Evolutionary conservation across 306 rosid species (phyloP).

Genomic region (Quercus bicolor): DNA sequence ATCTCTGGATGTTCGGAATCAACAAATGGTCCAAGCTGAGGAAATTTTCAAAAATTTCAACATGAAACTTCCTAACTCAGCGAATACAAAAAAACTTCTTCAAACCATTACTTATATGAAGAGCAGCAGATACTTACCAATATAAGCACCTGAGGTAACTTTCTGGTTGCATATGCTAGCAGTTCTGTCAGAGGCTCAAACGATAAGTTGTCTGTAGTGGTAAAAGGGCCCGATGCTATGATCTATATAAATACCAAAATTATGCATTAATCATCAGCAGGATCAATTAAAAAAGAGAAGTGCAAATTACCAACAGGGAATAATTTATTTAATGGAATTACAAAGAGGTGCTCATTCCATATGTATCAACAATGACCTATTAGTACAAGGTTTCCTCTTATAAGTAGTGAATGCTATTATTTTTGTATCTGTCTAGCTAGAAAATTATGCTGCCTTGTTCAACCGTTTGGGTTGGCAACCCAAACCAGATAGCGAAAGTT

Average conservation of each 20-base stretch:
- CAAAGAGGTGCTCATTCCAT: background rate
- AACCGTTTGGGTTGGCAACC: background rate
- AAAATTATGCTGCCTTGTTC: background rate
- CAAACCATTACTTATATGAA: slow-evolving; percentile 14
- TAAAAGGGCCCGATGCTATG: slow-evolving; percentile 90
- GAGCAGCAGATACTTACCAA: slow-evolving; percentile 46
- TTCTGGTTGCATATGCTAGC: slow-evolving; percentile 78
- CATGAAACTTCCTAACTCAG: slow-evolving; percentile 10
- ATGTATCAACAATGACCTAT: background rate
- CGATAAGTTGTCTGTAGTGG: slow-evolving; percentile 78
- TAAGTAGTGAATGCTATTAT: background rate
- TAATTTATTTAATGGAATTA: slow-evolving; percentile 10
- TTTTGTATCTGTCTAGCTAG: background rate
- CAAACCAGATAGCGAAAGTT: background rate
- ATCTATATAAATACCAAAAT: slow-evolving; percentile 52
- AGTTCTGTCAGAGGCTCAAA: slow-evolving; percentile 87
- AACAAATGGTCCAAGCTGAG: slow-evolving; percentile 88
- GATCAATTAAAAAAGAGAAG: no score
- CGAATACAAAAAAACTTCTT: slow-evolving; percentile 5
- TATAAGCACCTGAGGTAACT: slow-evolving; percentile 70
- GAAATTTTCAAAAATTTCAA: slow-evolving; percentile 24
- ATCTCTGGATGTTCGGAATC: slow-evolving; percentile 87
- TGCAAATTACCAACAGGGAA: slow-evolving; percentile 4
- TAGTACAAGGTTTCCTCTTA: background rate
- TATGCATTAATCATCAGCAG: slow-evolving; percentile 1